phyloP scores from a whole-genome alignment of 1,284 basidiomycete species.

The Stygiomarasmius scandens region DNA sequence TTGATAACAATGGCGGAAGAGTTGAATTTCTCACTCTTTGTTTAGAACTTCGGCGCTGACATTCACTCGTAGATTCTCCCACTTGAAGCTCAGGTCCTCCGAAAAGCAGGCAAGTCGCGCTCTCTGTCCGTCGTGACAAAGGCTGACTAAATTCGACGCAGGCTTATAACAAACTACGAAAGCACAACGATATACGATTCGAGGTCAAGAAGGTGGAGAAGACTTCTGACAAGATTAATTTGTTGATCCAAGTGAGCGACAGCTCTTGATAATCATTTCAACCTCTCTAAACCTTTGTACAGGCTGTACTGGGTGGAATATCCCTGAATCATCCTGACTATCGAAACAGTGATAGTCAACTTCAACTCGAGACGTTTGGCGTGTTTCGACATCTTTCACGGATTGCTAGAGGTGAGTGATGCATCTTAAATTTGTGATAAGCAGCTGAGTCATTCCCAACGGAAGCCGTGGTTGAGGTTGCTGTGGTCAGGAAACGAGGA shows the following conservation, averaged over 20 bases:
- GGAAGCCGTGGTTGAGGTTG: slow-evolving; percentile 76
- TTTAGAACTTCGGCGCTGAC: slow-evolving; percentile 3
- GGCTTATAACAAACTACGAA: slow-evolving; percentile 65
- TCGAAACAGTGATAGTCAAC: slow-evolving; percentile 70
- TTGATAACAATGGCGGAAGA: slow-evolving; percentile 68
- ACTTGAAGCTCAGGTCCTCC: slow-evolving; percentile 65
- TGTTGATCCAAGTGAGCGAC: slow-evolving; percentile 66
- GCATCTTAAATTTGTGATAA: background rate
- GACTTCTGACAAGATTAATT: slow-evolving; percentile 69
- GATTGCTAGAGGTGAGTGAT: slow-evolving; percentile 60
- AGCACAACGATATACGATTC: slow-evolving; percentile 74
- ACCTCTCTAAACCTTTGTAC: slow-evolving; percentile 8
- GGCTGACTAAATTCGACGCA: slow-evolving; percentile 16
- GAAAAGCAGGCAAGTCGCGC: slow-evolving; percentile 61
- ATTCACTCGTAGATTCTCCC: slow-evolving; percentile 52
- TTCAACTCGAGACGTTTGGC: slow-evolving; percentile 63
- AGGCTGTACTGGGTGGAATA: slow-evolving; percentile 79
- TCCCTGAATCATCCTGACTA: slow-evolving; percentile 68
- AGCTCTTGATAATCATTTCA: slow-evolving; percentile 1
- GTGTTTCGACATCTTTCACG: slow-evolving; percentile 71
- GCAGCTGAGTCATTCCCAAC: no score
- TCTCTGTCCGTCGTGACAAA: background rate
- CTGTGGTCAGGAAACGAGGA: slow-evolving; percentile 62
- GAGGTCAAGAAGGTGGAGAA: slow-evolving; percentile 68
- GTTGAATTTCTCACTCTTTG: slow-evolving; percentile 38